Percentiles rank a stretch among this genome's conserved stretches.
These are phyloP conservation scores for Nemania serpens DNA, from an alignment of 2,329 filamentous ascomycete species.

Conservation along the genomic window DNA sequence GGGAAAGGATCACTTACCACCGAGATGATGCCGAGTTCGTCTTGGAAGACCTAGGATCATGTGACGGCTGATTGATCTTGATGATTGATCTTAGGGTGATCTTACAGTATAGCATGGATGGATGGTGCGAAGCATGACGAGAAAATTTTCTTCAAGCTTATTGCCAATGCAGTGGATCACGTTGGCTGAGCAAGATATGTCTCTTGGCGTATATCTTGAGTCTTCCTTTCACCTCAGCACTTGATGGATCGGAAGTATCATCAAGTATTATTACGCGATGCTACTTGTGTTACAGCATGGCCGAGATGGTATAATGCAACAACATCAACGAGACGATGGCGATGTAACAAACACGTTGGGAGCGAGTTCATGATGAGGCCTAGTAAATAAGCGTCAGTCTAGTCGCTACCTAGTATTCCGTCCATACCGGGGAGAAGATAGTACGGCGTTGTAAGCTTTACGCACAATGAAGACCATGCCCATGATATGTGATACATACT, in stretches of 20 bases:
- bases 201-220: no score
- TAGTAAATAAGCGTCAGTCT: neutral
- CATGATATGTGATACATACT: neutral
- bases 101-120: neutral
- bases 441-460: neutral
- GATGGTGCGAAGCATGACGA: neutral
- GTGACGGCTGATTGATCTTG: neutral
- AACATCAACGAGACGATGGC: neutral
- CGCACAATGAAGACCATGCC: slow-evolving; percentile 8
- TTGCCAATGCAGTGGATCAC: neutral
- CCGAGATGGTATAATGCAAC: neutral
- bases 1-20: slow-evolving; percentile 3
- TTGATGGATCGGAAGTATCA: no score
- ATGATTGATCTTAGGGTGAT: neutral
- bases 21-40: slow-evolving; percentile 19
- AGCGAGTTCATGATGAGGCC: neutral
- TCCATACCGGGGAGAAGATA: slow-evolving; percentile 10
- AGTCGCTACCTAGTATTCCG: slow-evolving; percentile 4
- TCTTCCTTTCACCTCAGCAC: no score
- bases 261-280: no score
- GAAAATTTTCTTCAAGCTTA: neutral
- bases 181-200: neutral
- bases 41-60: neutral
- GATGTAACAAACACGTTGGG: neutral
- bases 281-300: no score